phyloP scores from a whole-genome alignment of 1,284 basidiomycete genomes.

The Irpex sp. region DNA sequence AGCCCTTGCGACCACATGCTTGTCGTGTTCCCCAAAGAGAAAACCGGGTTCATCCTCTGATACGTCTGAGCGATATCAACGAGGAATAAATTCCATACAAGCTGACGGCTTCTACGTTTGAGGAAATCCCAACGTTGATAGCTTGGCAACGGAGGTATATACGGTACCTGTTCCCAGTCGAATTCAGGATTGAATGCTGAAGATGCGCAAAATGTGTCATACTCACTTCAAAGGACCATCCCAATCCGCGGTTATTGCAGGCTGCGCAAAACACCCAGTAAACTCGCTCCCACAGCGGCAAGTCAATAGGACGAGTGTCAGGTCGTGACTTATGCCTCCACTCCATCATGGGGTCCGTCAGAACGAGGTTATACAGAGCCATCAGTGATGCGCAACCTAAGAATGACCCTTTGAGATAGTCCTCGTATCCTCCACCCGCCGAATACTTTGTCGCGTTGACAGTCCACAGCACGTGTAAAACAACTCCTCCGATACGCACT shows the following conservation, averaged over 20 bases:
- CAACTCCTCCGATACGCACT: neutral
- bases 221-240: slow-evolving; percentile 4
- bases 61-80: slow-evolving; percentile 1
- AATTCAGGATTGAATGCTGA: neutral
- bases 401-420: neutral
- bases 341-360: neutral
- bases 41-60: neutral
- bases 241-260: slow-evolving; percentile 1
- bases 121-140: neutral
- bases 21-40: neutral
- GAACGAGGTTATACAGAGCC: neutral
- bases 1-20: neutral
- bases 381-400: neutral
- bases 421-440: neutral
- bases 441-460: neutral
- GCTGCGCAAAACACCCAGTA: neutral
- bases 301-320: neutral
- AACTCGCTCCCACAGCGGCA: neutral
- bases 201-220: neutral
- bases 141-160: neutral
- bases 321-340: neutral
- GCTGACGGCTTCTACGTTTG: neutral
- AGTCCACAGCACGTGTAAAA: neutral
- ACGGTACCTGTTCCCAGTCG: neutral
- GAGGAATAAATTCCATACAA: slow-evolving; percentile 1